Conservation (phyloP, 768 basidiomycete genomes). For the Boletus coccyginus region DNA sequence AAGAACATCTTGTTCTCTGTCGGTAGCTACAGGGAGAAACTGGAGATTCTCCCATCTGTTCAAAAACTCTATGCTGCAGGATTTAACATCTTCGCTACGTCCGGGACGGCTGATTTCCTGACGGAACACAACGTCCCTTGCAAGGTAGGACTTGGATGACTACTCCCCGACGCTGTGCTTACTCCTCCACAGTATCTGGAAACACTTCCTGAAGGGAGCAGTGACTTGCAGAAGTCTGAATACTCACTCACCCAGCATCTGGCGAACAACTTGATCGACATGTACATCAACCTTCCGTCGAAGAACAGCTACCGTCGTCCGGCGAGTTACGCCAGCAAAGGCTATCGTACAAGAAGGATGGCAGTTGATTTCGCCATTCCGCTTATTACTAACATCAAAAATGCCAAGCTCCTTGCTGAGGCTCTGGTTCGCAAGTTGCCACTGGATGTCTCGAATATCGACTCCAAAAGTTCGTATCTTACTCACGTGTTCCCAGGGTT, state of each 20-base stretch:
- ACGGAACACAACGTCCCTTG: conserved; percentile 95
- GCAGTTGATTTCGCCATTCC: conserved; percentile 98
- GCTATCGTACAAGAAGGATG: conserved; percentile 96
- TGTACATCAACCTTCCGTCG: conserved; percentile 99
- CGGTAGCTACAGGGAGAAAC: conserved; percentile 95
- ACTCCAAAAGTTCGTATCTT: conserved; percentile 91
- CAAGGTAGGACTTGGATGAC: conserved; percentile 54
- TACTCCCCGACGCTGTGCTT: not conserved
- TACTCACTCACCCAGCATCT: conserved; percentile 97
- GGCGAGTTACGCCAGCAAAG: conserved; percentile 95
- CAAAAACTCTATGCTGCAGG: conserved; percentile 93
- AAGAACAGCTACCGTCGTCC: conserved; percentile 97
- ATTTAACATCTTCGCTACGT: conserved; percentile 95
- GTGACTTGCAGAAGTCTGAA: conserved; percentile 87
- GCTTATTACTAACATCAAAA: conserved; percentile 97
- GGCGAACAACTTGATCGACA: conserved; percentile 95
- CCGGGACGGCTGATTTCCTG: conserved; percentile 96
- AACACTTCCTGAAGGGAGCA: conserved; percentile 72
- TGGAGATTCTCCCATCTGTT: conserved; percentile 92
- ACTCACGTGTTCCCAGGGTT: conserved; percentile 92
- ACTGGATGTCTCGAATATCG: conserved; percentile 84
- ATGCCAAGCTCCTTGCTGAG: conserved; percentile 93
- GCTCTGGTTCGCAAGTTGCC: conserved; percentile 89
- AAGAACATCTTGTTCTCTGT: conserved; percentile 98
- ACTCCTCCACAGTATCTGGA: conserved; percentile 71